Conservation (phyloP, 2,329 filamentous ascomycete genomes). For the Colletotrichum sidae region DNA sequence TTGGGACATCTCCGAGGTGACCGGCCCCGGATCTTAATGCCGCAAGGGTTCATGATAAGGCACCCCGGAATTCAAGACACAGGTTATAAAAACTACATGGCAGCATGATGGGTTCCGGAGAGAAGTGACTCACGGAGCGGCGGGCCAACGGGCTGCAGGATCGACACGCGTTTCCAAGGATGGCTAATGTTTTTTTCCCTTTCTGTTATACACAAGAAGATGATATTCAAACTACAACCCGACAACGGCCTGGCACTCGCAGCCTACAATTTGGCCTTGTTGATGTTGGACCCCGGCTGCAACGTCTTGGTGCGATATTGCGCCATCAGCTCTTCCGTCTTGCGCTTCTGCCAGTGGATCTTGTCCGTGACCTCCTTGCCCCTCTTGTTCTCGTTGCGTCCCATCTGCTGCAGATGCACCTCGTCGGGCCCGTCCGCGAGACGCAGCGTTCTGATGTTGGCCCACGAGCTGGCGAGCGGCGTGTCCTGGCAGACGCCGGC, state of each 20-base stretch:
- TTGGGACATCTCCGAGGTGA: slow-evolving; percentile 34
- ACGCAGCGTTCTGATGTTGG: slow-evolving; percentile 81
- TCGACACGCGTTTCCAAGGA: slow-evolving; percentile 3
- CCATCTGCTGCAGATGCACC: slow-evolving; percentile 88
- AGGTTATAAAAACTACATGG: slow-evolving; percentile 3
- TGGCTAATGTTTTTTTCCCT: background rate
- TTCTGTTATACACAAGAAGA: slow-evolving; percentile 16
- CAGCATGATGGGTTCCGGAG: slow-evolving; percentile 15
- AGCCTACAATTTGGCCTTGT: slow-evolving; percentile 58
- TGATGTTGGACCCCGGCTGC: slow-evolving; percentile 66
- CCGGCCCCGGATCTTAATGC: slow-evolving; percentile 27
- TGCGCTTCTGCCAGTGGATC: slow-evolving; percentile 73
- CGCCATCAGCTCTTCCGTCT: slow-evolving; percentile 74
- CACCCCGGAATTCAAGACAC: background rate
- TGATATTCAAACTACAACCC: slow-evolving; percentile 10
- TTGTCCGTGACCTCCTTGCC: slow-evolving; percentile 69
- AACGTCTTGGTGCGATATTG: slow-evolving; percentile 61
- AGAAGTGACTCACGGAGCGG: slow-evolving; percentile 32
- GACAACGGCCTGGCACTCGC: slow-evolving; percentile 11
- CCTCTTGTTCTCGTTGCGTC: slow-evolving; percentile 81
- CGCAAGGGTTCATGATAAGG: slow-evolving; percentile 13
- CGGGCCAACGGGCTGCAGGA: slow-evolving; percentile 26
- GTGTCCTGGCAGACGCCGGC: slow-evolving; percentile 96
- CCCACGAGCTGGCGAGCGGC: slow-evolving; percentile 87
- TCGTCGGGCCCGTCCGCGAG: slow-evolving; percentile 96